Percentiles rank a stretch among this genome's conserved stretches.
phyloP scores from a whole-genome alignment of 257 asterid genomes.

The Parsonsia alboflavescens region DNA sequence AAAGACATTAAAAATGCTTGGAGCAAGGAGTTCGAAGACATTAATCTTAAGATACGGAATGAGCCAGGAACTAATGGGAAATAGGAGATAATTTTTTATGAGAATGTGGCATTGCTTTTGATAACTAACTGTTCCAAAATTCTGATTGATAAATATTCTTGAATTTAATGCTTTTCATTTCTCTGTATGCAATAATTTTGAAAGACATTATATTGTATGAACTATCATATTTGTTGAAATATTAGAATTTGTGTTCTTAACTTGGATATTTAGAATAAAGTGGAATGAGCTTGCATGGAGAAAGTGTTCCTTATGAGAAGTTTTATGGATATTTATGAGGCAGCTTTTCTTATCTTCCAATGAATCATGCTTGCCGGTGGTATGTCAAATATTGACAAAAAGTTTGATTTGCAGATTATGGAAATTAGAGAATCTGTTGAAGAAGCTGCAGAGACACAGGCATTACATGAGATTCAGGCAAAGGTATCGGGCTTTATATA shows the following conservation, averaged over 20 bases:
- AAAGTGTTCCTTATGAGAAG: background rate
- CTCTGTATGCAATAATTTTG: background rate
- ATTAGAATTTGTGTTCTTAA: background rate
- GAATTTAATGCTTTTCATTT: background rate
- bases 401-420: slow-evolving; percentile 54
- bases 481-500: slow-evolving; percentile 38
- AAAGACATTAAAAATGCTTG: background rate
- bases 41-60: background rate
- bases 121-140: background rate
- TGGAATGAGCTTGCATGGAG: background rate
- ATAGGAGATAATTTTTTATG: background rate
- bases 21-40: background rate
- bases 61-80: background rate
- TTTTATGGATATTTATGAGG: background rate
- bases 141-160: background rate
- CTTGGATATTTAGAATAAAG: background rate
- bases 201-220: background rate
- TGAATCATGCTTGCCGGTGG: background rate
- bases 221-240: background rate
- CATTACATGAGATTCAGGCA: slow-evolving; percentile 58
- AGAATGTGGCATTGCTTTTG: background rate
- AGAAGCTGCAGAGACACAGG: slow-evolving; percentile 56
- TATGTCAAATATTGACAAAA: background rate
- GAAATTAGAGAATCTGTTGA: slow-evolving; percentile 88
- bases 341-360: background rate